Percentiles rank a stretch among this genome's conserved stretches.
These are phyloP conservation scores for Fusarium newnesense DNA, from an alignment of 2,329 filamentous ascomycete species.

Conservation along the genomic window DNA sequence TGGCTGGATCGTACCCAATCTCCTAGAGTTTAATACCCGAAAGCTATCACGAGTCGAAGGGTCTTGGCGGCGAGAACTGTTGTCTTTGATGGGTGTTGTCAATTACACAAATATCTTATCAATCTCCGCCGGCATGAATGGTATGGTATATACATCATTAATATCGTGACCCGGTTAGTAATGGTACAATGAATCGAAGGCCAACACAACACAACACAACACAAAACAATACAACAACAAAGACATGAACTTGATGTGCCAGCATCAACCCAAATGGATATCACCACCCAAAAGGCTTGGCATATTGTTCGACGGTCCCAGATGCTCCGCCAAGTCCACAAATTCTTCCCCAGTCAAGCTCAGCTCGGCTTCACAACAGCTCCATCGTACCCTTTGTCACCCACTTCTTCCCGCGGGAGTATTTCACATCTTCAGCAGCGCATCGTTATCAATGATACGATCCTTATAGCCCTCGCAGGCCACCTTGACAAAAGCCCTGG, in stretches of 20 bases:
- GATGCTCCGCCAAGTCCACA: conserved; percentile 31
- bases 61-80: background rate
- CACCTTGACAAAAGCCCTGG: conserved; percentile 50
- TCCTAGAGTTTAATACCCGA: background rate
- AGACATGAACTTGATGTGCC: conserved; percentile 9
- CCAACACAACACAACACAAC: background rate
- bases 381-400: background rate
- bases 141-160: conserved; percentile 24
- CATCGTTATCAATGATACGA: conserved; percentile 49
- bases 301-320: conserved; percentile 5
- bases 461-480: conserved; percentile 50
- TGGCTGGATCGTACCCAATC: background rate
- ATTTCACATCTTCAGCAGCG: conserved; percentile 45
- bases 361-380: background rate
- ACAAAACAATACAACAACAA: background rate
- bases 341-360: conserved; percentile 16
- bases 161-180: conserved; percentile 20
- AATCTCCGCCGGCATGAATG: background rate
- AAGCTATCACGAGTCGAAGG: background rate
- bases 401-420: background rate
- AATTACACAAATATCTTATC: background rate
- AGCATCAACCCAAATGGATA: conserved; percentile 3
- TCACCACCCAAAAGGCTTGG: background rate
- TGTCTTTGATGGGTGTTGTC: background rate
- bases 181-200: conserved; percentile 20